A percentile compares a stretch with the other conserved stretches of the same genome.
Conservation (phyloP, 1,284 basidiomycete genomes). For the Microbotryum lychnidis-dioicae region DNA sequence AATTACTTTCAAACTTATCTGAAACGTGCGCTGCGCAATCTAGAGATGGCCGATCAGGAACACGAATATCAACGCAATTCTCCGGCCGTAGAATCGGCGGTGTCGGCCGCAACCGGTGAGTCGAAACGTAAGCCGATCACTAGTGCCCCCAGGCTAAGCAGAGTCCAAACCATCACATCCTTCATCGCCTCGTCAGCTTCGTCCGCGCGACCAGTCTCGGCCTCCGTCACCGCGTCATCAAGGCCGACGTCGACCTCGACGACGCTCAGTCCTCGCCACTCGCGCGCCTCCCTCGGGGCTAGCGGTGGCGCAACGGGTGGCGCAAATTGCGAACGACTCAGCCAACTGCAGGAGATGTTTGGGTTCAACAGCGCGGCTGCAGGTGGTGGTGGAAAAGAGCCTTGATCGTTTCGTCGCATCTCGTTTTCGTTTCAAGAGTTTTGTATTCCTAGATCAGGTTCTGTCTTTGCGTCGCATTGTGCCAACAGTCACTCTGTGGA, state of each 20-base stretch:
- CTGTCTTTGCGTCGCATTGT: too few species aligned
- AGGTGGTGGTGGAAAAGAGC: too few species aligned
- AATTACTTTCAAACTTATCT: conserved; percentile 45
- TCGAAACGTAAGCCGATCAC: background rate
- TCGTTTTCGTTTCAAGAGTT: too few species aligned
- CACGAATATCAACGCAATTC: background rate
- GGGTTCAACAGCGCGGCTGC: too few species aligned
- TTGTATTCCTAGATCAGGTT: too few species aligned
- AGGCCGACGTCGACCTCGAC: background rate
- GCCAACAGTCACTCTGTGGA: too few species aligned
- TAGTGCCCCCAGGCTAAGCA: too few species aligned
- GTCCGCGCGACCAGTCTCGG: background rate
- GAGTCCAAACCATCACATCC: too few species aligned
- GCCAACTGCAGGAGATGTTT: conserved; percentile 3
- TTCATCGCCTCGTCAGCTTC: background rate
- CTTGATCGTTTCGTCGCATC: too few species aligned
- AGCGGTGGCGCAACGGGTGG: background rate
- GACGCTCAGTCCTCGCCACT: background rate
- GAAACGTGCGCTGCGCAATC: conserved; percentile 41
- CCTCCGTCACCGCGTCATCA: background rate
- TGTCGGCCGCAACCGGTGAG: background rate
- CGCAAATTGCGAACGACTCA: background rate
- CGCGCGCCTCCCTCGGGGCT: background rate
- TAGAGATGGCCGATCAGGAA: conserved; percentile 25
- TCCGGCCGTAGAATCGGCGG: too few species aligned